Evolutionary conservation across 768 basidiomycete genomes (phyloP).

Genomic region (Leccinum boreale): DNA sequence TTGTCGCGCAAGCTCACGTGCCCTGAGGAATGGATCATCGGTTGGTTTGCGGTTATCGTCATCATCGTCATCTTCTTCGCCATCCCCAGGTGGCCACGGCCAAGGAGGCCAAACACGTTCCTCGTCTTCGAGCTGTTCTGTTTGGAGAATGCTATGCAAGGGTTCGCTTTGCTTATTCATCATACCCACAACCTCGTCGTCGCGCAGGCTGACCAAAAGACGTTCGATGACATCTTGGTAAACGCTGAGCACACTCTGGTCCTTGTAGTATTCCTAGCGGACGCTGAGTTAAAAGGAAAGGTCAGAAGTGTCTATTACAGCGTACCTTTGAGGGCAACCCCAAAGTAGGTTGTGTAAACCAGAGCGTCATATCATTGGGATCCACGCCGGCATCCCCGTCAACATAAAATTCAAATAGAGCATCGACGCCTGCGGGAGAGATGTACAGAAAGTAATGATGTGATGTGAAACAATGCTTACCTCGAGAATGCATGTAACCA

Average conservation of each 20-base stretch:
- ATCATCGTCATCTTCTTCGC: constrained; percentile 49
- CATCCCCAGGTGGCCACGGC: constrained; percentile 87
- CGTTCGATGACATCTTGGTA: constrained; percentile 69
- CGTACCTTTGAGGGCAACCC: constrained; percentile 85
- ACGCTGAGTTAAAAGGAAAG: not conserved
- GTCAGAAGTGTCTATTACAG: not conserved
- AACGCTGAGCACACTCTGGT: constrained; percentile 60
- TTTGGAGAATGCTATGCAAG: constrained; percentile 31
- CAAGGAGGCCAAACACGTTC: constrained; percentile 66
- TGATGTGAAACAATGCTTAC: constrained; percentile 37
- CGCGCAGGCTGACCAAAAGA: constrained; percentile 59
- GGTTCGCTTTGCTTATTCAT: constrained; percentile 7
- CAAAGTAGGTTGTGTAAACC: constrained; percentile 78
- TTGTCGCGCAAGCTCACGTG: constrained; percentile 61
- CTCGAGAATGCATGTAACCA: constrained; percentile 83
- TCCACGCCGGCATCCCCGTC: constrained; percentile 88
- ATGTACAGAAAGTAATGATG: not conserved
- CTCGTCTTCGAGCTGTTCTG: constrained; percentile 35
- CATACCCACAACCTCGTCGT: constrained; percentile 32
- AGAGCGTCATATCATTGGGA: constrained; percentile 80
- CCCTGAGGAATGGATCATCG: constrained; percentile 39
- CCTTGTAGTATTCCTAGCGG: constrained; percentile 83
- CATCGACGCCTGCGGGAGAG: constrained; percentile 57
- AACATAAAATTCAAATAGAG: constrained; percentile 75
- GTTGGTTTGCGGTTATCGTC: constrained; percentile 36